Evolutionary conservation across 1,139 yeast species (phyloP).

Genomic region (Pichia sp.): DNA sequence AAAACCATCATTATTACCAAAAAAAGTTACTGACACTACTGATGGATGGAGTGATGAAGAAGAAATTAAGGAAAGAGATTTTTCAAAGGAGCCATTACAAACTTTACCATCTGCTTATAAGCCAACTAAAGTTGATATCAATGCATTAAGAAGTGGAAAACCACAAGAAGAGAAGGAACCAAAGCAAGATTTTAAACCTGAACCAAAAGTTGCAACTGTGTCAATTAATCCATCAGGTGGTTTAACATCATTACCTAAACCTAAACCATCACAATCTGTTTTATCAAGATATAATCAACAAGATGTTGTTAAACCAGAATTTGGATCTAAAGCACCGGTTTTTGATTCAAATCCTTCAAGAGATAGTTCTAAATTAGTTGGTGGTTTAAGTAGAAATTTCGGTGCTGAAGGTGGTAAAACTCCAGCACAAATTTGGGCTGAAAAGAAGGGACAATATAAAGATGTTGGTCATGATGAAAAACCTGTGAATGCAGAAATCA

Average conservation of each 20-base stretch:
- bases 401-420: slow-evolving; percentile 77
- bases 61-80: slow-evolving; percentile 69
- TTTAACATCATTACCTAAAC: slow-evolving; percentile 60
- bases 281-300: slow-evolving; percentile 40
- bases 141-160: slow-evolving; percentile 35
- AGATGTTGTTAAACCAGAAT: slow-evolving; percentile 36
- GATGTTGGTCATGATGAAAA: slow-evolving; percentile 32
- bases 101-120: slow-evolving; percentile 59
- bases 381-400: slow-evolving; percentile 64
- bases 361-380: slow-evolving; percentile 43
- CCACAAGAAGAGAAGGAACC: slow-evolving; percentile 25
- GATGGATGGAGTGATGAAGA: slow-evolving; percentile 58
- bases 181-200: neutral
- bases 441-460: slow-evolving; percentile 64
- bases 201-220: slow-evolving; percentile 21
- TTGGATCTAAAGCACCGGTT: slow-evolving; percentile 51
- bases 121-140: slow-evolving; percentile 51
- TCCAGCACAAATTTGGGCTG: slow-evolving; percentile 96
- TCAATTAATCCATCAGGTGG: slow-evolving; percentile 34
- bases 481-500: slow-evolving; percentile 25
- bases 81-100: slow-evolving; percentile 54
- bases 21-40: slow-evolving; percentile 28
- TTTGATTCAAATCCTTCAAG: slow-evolving; percentile 31
- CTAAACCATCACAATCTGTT: slow-evolving; percentile 49
- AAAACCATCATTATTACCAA: slow-evolving; percentile 22